These are phyloP conservation scores for Aspergillus tanneri DNA, from an alignment of 2,329 filamentous ascomycete genomes.

Conservation along the genomic window DNA sequence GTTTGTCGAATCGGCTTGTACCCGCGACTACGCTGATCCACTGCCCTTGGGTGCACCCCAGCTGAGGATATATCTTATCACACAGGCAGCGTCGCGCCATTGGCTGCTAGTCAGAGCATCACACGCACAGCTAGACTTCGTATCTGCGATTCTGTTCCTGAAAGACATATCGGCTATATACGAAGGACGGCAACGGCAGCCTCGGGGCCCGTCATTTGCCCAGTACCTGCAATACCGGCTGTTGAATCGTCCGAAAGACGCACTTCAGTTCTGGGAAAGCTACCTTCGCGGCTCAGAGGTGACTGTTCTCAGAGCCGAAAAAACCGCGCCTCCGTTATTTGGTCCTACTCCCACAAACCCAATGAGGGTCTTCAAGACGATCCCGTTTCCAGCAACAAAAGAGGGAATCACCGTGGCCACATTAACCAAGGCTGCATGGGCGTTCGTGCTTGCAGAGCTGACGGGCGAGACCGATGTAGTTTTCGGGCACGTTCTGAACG, in stretches of 20 bases:
- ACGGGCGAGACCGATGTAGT: conserved; percentile 39
- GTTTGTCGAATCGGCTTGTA: background rate
- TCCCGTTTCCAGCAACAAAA: conserved; percentile 9
- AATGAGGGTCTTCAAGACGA: conserved; percentile 10
- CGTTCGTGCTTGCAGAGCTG: conserved; percentile 36
- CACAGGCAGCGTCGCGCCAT: background rate
- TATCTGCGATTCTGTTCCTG: background rate
- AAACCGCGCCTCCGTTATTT: background rate
- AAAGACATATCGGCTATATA: background rate
- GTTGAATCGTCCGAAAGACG: background rate
- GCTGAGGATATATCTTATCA: background rate
- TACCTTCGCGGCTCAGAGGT: background rate
- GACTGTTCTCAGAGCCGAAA: background rate
- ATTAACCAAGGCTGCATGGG: conserved; percentile 43
- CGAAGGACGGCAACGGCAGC: background rate
- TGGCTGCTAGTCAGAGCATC: background rate
- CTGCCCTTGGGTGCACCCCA: background rate
- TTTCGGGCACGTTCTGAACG: conserved; percentile 44
- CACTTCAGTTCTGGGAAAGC: background rate
- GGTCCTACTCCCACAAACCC: background rate
- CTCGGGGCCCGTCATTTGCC: background rate
- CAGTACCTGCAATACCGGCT: background rate
- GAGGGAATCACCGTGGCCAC: conserved; percentile 29
- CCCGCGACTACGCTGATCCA: background rate
- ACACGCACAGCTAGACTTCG: background rate